These are phyloP conservation scores for Tardiomyces blankii DNA, from an alignment of 1,139 yeast genomes.

Conservation along the genomic window DNA sequence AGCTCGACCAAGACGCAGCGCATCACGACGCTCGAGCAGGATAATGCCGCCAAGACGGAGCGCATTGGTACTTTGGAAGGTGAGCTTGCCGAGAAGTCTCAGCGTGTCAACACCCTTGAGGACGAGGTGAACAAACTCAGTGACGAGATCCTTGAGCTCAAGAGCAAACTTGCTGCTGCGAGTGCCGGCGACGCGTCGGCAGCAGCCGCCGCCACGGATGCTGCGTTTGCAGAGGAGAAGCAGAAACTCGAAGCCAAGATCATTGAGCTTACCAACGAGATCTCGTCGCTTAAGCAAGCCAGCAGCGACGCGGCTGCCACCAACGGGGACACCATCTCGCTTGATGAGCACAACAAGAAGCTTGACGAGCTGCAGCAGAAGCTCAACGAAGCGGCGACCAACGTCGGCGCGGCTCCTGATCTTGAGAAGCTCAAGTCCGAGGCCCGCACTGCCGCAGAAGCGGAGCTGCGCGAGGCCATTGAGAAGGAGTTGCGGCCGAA, in stretches of 20 bases:
- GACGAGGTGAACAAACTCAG: conserved; percentile 14
- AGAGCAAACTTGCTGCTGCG: conserved; percentile 5
- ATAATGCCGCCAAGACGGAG: conserved; percentile 2
- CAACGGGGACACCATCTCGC: neutral
- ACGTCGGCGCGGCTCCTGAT: neutral
- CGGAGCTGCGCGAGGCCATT: neutral
- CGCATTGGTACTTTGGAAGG: conserved; percentile 1
- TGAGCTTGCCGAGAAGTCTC: conserved; percentile 13
- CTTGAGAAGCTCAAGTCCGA: conserved; percentile 1
- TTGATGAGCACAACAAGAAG: conserved; percentile 5
- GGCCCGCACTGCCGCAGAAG: conserved; percentile 2
- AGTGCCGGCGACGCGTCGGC: conserved; percentile 3
- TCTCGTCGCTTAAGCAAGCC: neutral
- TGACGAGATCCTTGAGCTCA: conserved; percentile 14
- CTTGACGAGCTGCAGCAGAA: conserved; percentile 4
- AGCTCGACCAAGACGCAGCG: conserved; percentile 14
- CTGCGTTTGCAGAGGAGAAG: conserved; percentile 2
- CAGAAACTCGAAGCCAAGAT: conserved; percentile 5
- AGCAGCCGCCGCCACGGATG: conserved; percentile 5
- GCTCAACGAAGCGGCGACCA: neutral
- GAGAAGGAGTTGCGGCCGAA: neutral
- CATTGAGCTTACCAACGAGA: conserved; percentile 1
- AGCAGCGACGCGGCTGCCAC: neutral
- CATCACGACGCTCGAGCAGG: conserved; percentile 16
- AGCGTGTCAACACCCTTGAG: conserved; percentile 17